A percentile compares a stretch with the other conserved stretches of the same genome.
Evolutionary conservation across 1,284 basidiomycete species (phyloP).

Genomic region (Fomitopsis betulina): DNA sequence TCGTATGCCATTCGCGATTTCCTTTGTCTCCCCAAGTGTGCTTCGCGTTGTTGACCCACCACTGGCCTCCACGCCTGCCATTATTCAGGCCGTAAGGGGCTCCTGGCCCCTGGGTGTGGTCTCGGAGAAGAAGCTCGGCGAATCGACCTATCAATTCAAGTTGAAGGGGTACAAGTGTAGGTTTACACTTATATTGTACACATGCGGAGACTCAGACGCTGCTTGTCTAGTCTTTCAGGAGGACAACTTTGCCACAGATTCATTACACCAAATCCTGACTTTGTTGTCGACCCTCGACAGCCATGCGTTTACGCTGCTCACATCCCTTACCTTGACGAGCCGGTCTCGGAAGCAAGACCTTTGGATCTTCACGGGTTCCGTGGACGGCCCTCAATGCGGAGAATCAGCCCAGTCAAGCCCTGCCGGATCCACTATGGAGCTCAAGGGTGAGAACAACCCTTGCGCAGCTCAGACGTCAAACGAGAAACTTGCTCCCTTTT

Average conservation of each 20-base stretch:
- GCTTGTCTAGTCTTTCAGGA: conserved; percentile 64
- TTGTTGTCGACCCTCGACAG: conserved; percentile 63
- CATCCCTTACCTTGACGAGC: conserved; percentile 62
- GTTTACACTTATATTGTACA: conserved; percentile 1
- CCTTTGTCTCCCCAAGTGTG: conserved; percentile 61
- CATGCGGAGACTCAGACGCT: neutral
- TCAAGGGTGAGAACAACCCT: conserved; percentile 22
- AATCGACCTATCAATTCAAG: conserved; percentile 72
- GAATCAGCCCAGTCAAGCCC: conserved; percentile 32
- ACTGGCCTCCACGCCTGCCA: conserved; percentile 69
- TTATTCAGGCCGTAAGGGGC: conserved; percentile 69
- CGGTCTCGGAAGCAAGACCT: conserved; percentile 72
- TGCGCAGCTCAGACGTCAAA: conserved; percentile 8
- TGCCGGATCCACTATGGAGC: conserved; percentile 24
- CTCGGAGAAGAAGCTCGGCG: conserved; percentile 69
- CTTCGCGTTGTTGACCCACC: conserved; percentile 73
- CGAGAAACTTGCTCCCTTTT: conserved; percentile 16
- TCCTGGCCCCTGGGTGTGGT: conserved; percentile 77
- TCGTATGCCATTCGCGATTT: conserved; percentile 62
- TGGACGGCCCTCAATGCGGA: conserved; percentile 21
- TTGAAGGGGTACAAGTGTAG: conserved; percentile 75
- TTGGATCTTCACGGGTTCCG: conserved; percentile 66
- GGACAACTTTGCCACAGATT: conserved; percentile 73
- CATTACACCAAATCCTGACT: conserved; percentile 66
- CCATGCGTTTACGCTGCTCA: conserved; percentile 61